Base-by-base conservation (phyloP, 495 filamentous ascomycete species). In the Penicillium salamii region DNA sequence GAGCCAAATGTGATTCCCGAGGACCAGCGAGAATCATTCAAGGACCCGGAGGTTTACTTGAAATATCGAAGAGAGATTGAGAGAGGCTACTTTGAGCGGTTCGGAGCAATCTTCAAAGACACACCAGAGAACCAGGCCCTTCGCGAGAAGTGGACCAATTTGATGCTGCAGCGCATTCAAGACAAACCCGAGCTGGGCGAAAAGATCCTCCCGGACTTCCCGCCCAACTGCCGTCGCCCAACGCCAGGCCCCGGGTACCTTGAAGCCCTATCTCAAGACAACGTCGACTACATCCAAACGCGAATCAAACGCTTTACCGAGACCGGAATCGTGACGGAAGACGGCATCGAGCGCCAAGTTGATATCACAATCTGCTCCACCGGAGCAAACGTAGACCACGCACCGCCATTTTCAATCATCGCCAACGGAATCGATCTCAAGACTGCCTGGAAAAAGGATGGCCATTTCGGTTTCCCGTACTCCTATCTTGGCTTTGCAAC, bases 211-310 rank as follows among this genome's bases (percentile, higher is more conserved):
- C 86, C 86, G 0, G 78, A 84, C 48, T 90, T 86, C 58, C 74
- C 77, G 0, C 82, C 83, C 4, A 78, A 82, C 59, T 90, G 86
- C 55, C 78, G 85, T 38, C 82, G 87, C 12, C 71, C 88, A 0
- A 90, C 87, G 0, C 86, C 86, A 0, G 87, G 85, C 0, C 82
- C 82, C 6, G 84, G 83, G 0, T 90, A 89, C 59, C 78, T 90
- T 14, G 86, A 89, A 53, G 79, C 85, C 12, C 64, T 90, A 37
- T 67, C 75, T 2, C 73, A 84, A 59, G 71, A 78, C 15, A 88
- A 90, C 49, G 82, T 84, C 21, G 66, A 71, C 44, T 82, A 82
- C 50, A 79, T 87, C 57, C 69, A 68, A 37, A 74, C 71, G 0
- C 70, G 62, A 17, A 89, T 89, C 60, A 55, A 73, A 37, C 63